Conservation (phyloP, 306 rosid genomes). For the Prunus mongolica region DNA sequence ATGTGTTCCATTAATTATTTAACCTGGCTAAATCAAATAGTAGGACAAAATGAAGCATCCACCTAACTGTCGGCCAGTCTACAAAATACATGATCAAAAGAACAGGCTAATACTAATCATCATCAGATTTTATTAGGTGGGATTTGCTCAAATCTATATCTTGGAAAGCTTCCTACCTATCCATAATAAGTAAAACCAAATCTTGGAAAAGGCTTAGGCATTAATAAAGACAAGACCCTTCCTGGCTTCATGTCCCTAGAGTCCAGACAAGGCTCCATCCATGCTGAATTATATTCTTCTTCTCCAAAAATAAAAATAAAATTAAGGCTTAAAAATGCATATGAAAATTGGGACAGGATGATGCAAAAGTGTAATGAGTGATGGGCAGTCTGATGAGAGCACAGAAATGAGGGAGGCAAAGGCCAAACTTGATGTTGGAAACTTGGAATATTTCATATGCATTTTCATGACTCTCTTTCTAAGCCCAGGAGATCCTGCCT, state of each 20-base stretch:
- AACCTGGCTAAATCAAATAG: neutral
- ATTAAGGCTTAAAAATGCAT: slow-evolving; percentile 9
- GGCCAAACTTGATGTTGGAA: slow-evolving; percentile 17
- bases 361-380: slow-evolving; percentile 28
- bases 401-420: slow-evolving; percentile 29
- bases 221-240: slow-evolving; percentile 32
- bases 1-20: slow-evolving; percentile 2
- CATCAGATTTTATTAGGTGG: slow-evolving; percentile 44
- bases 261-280: slow-evolving; percentile 35
- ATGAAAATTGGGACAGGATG: slow-evolving; percentile 27
- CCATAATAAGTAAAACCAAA: slow-evolving; percentile 15
- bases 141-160: slow-evolving; percentile 25
- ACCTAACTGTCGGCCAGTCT: slow-evolving; percentile 22
- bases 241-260: slow-evolving; percentile 39
- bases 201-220: neutral
- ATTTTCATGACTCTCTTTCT: slow-evolving; percentile 23
- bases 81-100: slow-evolving; percentile 19
- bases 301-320: neutral
- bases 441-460: slow-evolving; percentile 48
- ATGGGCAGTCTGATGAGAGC: slow-evolving; percentile 33
- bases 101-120: slow-evolving; percentile 13
- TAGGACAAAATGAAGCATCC: slow-evolving; percentile 26
- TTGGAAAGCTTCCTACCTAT: slow-evolving; percentile 9
- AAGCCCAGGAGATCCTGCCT: slow-evolving; percentile 58
- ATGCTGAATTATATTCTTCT: slow-evolving; percentile 15